phyloP scores from a whole-genome alignment of 2,329 filamentous ascomycete genomes.

The Hymenoscyphus linearis region DNA sequence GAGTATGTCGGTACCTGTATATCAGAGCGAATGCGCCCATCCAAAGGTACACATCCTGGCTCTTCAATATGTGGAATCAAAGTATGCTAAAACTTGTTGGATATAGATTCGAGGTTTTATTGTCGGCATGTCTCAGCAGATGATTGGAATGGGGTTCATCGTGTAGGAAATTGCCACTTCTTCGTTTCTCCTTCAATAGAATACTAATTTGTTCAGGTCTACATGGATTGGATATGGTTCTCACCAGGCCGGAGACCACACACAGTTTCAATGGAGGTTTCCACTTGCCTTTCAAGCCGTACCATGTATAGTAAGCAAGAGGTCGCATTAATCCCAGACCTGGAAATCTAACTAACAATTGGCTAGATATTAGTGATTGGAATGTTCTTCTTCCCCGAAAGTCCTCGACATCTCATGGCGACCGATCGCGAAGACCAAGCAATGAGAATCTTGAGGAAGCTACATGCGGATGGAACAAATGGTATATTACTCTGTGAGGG shows the following conservation, averaged over 20 bases:
- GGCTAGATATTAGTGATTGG: slow-evolving; percentile 46
- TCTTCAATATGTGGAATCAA: neutral
- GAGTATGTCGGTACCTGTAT: slow-evolving; percentile 61
- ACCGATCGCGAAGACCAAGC: slow-evolving; percentile 61
- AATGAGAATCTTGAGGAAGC: slow-evolving; percentile 58
- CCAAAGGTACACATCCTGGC: slow-evolving; percentile 23
- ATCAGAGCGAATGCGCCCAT: slow-evolving; percentile 61
- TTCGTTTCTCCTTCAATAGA: neutral
- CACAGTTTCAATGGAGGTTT: slow-evolving; percentile 25
- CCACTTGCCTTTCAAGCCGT: slow-evolving; percentile 52
- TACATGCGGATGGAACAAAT: slow-evolving; percentile 62
- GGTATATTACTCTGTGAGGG: slow-evolving; percentile 40
- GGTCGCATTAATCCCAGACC: slow-evolving; percentile 29
- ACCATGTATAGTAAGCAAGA: slow-evolving; percentile 50
- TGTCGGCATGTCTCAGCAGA: slow-evolving; percentile 59
- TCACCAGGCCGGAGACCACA: slow-evolving; percentile 12
- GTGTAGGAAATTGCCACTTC: slow-evolving; percentile 16
- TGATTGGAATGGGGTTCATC: slow-evolving; percentile 54
- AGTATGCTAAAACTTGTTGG: neutral
- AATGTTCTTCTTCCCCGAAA: slow-evolving; percentile 70
- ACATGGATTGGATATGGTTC: slow-evolving; percentile 55
- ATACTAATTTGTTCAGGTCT: slow-evolving; percentile 40
- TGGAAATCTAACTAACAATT: neutral
- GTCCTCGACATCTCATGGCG: slow-evolving; percentile 68
- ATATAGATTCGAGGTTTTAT: slow-evolving; percentile 55